These are phyloP conservation scores for Haematococcus lacustris DNA, from an alignment of 139 green algal genomes.

Conservation along the genomic window DNA sequence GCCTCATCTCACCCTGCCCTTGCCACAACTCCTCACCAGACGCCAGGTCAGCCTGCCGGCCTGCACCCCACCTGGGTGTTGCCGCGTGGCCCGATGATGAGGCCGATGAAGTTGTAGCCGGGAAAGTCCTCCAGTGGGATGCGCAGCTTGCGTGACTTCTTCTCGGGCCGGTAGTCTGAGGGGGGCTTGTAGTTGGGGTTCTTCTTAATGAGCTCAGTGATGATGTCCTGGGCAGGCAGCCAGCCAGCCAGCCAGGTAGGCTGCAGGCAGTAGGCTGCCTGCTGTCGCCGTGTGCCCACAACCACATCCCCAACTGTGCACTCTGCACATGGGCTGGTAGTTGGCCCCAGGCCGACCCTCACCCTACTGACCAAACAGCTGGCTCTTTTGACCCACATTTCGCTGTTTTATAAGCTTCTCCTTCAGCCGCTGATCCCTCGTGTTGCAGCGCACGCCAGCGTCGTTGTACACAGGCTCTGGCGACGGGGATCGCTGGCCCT, in stretches of 20 bases:
- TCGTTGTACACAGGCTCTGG: conserved; percentile 81
- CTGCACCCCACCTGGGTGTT: too few relatives aligned
- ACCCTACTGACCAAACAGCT: too few relatives aligned
- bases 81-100: conserved; percentile 87
- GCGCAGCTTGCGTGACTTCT: conserved; percentile 78
- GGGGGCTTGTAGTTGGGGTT: conserved; percentile 77
- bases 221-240: conserved; percentile 50
- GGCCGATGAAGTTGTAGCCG: conserved; percentile 93
- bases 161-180: conserved; percentile 67
- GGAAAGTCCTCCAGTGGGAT: conserved; percentile 82
- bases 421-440: conserved; percentile 62
- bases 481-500: conserved; percentile 70
- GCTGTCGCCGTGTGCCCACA: too few relatives aligned
- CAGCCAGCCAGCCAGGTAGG: too few relatives aligned
- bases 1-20: too few relatives aligned
- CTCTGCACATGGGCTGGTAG: too few relatives aligned
- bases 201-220: conserved; percentile 79
- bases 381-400: conserved; percentile 15
- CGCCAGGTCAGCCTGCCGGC: too few relatives aligned
- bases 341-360: too few relatives aligned
- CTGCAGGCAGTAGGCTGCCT: too few relatives aligned
- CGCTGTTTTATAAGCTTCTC: conserved; percentile 70
- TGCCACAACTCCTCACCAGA: too few relatives aligned
- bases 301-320: too few relatives aligned
- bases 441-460: conserved; percentile 70